Evolutionary conservation across 768 basidiomycete genomes (phyloP).

Genomic region (Daedaleopsis nitida): DNA sequence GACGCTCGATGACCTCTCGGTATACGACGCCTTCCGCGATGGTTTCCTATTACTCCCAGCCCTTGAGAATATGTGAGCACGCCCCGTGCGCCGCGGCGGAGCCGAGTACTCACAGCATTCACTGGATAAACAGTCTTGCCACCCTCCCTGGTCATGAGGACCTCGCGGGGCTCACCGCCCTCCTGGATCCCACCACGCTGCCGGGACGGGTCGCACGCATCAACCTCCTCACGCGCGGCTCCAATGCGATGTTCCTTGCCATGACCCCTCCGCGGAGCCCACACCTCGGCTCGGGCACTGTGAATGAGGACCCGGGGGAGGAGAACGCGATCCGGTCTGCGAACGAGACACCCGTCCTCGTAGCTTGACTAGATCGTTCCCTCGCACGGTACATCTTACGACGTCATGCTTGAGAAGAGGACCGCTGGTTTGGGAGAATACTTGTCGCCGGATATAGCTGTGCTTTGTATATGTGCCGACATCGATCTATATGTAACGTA

Average conservation of each 20-base stretch:
- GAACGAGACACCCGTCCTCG: conserved; percentile 5
- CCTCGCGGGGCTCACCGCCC: conserved; percentile 29
- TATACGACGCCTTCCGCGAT: conserved; percentile 36
- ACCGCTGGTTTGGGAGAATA: background rate
- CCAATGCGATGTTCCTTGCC: conserved; percentile 31
- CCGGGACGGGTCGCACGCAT: conserved; percentile 28
- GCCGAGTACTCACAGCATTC: conserved; percentile 1
- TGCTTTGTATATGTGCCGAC: background rate
- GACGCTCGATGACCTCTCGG: conserved; percentile 35
- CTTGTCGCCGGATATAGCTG: background rate
- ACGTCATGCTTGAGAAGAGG: background rate
- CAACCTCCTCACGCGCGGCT: conserved; percentile 29
- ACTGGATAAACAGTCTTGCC: conserved; percentile 25
- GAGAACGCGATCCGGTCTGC: conserved; percentile 10
- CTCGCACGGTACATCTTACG: background rate
- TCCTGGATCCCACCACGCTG: conserved; percentile 35
- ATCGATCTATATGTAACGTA: background rate
- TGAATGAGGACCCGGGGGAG: conserved; percentile 10
- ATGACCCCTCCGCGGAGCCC: conserved; percentile 28
- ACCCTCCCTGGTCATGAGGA: conserved; percentile 39
- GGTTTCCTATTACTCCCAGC: conserved; percentile 38
- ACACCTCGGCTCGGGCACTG: background rate
- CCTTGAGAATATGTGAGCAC: conserved; percentile 36
- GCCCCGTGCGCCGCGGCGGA: too few species aligned
- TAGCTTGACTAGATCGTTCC: conserved; percentile 3